phyloP scores from a whole-genome alignment of 106 monocot genomes.

The Dactylorhiza incarnata region DNA sequence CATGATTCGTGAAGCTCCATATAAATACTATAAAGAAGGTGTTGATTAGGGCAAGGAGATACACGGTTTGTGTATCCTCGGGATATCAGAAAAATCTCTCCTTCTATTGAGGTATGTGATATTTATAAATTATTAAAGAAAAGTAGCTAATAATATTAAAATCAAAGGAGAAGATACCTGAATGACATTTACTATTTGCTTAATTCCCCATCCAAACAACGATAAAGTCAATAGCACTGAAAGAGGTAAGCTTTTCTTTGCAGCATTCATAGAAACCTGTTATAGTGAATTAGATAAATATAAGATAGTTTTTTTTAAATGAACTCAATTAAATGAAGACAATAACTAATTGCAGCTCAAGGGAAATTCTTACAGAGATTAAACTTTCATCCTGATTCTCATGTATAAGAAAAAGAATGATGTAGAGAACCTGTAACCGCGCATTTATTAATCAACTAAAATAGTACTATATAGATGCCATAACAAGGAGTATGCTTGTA shows the following conservation, averaged over 20 bases:
- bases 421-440: conserved; percentile 66
- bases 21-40: no score
- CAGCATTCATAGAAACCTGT: conserved; percentile 46
- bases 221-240: conserved; percentile 38
- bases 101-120: no score
- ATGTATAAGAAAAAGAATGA: conserved; percentile 66
- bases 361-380: conserved; percentile 38
- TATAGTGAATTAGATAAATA: not conserved
- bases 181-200: conserved; percentile 83
- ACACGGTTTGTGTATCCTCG: no score
- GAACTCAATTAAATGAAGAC: not conserved
- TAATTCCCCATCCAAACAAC: conserved; percentile 76
- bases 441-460: not conserved
- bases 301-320: not conserved
- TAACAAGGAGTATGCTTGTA: not conserved
- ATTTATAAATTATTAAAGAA: no score
- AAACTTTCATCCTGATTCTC: conserved; percentile 47
- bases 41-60: no score
- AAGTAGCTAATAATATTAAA: no score
- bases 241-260: conserved; percentile 29
- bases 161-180: conserved; percentile 42
- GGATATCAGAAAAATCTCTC: no score
- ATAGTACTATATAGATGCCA: not conserved
- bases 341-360: not conserved
- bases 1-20: no score